Evolutionary conservation across 2,329 filamentous ascomycete species (phyloP).

Genomic region (Penicillium brevicompactum): DNA sequence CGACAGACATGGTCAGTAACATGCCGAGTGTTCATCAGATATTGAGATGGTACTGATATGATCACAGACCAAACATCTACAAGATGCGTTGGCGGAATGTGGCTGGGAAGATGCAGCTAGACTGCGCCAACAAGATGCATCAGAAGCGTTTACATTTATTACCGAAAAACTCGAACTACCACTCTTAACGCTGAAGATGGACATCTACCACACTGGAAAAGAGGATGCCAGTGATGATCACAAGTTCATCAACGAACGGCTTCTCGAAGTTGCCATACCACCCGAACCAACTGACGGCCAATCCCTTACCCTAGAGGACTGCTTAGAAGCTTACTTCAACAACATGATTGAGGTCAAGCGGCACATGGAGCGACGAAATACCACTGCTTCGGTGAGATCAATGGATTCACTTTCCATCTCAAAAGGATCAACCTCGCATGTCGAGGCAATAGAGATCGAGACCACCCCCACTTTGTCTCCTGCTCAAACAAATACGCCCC

Average conservation of each 20-base stretch:
- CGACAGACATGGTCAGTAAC: conserved; percentile 71
- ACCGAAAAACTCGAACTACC: conserved; percentile 87
- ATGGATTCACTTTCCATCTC: conserved; percentile 34
- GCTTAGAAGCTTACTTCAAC: conserved; percentile 93
- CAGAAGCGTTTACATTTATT: conserved; percentile 93
- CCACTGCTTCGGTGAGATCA: conserved; percentile 50
- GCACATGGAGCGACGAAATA: conserved; percentile 66
- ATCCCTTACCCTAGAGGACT: conserved; percentile 81
- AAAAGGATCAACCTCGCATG: conserved; percentile 42
- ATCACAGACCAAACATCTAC: conserved; percentile 73
- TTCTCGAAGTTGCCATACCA: conserved; percentile 90
- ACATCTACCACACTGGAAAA: conserved; percentile 89
- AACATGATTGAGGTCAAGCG: conserved; percentile 86
- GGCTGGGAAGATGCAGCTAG: conserved; percentile 82
- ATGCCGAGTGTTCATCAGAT: background rate
- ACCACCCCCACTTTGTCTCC: conserved; percentile 39
- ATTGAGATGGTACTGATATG: conserved; percentile 13
- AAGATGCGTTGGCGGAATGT: conserved; percentile 78
- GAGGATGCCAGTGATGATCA: conserved; percentile 84
- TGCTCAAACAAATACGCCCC: conserved; percentile 25
- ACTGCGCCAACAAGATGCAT: conserved; percentile 88
- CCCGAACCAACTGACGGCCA: conserved; percentile 67
- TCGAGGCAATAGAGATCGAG: conserved; percentile 48
- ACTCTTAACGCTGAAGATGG: conserved; percentile 86
- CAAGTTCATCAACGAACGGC: conserved; percentile 87